Percentiles rank a stretch among this genome's conserved stretches.
phyloP scores from a whole-genome alignment of 345 rosid genomes.

The Euphorbia pulcherrima region DNA sequence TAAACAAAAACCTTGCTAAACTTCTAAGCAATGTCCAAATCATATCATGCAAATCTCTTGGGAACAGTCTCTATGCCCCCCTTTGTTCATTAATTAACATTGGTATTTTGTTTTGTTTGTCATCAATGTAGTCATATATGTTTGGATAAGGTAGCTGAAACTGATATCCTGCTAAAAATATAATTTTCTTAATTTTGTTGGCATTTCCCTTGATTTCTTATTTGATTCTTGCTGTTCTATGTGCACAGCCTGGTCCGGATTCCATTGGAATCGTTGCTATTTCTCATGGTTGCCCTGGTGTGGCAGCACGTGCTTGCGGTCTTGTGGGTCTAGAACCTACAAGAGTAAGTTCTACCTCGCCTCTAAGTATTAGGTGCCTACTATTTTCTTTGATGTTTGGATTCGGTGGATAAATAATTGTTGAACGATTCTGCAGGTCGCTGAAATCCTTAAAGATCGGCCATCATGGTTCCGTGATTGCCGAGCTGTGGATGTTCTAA shows the following conservation, averaged over 20 bases:
- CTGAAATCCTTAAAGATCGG: constrained; percentile 98
- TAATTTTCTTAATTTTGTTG: not conserved
- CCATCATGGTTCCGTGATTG: constrained; percentile 99
- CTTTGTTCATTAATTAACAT: not conserved
- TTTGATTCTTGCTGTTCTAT: not conserved
- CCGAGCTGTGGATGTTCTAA: constrained; percentile 94
- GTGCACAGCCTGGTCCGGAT: constrained; percentile 99
- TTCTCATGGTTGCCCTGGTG: constrained; percentile 99
- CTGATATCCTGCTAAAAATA: constrained; percentile 1
- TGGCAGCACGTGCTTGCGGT: constrained; percentile 99
- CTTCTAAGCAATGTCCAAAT: constrained; percentile 18
- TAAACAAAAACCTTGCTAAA: constrained; percentile 11
- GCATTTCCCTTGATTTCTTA: not conserved
- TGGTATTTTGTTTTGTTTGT: not conserved
- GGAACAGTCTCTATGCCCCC: not conserved
- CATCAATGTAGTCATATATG: not conserved
- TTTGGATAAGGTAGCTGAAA: not conserved
- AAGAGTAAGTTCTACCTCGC: constrained; percentile 52
- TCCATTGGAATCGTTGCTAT: constrained; percentile 99
- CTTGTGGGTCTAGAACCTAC: constrained; percentile 99
- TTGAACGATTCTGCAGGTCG: constrained; percentile 48
- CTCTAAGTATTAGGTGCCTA: not conserved
- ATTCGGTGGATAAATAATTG: not conserved
- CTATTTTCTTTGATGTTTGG: not conserved
- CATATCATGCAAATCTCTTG: constrained; percentile 6